Evolutionary conservation across 2,329 filamentous ascomycete species (phyloP), one percentile per base, ranked within the genome.

Genomic region (Graphiopsis chlorocephala): DNA sequence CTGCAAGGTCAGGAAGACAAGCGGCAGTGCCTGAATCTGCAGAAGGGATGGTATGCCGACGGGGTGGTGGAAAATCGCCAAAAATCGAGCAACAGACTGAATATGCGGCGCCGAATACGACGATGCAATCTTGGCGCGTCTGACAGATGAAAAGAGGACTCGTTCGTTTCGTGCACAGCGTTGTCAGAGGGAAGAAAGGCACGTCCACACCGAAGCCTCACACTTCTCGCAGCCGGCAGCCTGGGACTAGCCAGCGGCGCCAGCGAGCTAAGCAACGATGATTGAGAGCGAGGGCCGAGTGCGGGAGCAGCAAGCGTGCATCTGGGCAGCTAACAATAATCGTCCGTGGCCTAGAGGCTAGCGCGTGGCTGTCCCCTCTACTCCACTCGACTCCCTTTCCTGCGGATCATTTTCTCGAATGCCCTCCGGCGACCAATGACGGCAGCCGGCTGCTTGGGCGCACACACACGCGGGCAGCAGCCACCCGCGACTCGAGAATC

Each of bases 251-350:
- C 42, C 58, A 61, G 60, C 60, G 48, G 60, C 33, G 48, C 60
- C 60, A 62, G 60, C 60, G 60, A 62, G 33, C 60, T 62, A 62
- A 62, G 60, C 60, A 62, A 53, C 60, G 60, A 62, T 45, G 60
- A 62, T 45, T 55, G 60, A 38, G 60, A 55, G 60, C 48, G 60
- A 62, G 60, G 60, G 60, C 60, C 59, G 59, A 61, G 59, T 61
- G 59, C 59, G 59, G 59, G 59, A 60, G 52, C 42, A 61, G 60
- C 47, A 62, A 62, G 60, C 60, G 60, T 62, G 60, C 60, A 52
- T 62, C 60, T 62, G 48, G 47, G 48, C 58, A 48, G 58, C 58
- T 61, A 61, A 50, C 58, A 61, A 58, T 48, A 62, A 62, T 42
- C 48, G 60, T 42, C 60, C 60, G 59, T 61, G 59, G 31, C n/a